Conservation (phyloP, 352 stramenopile species). For the Globisporangium spiculum region DNA sequence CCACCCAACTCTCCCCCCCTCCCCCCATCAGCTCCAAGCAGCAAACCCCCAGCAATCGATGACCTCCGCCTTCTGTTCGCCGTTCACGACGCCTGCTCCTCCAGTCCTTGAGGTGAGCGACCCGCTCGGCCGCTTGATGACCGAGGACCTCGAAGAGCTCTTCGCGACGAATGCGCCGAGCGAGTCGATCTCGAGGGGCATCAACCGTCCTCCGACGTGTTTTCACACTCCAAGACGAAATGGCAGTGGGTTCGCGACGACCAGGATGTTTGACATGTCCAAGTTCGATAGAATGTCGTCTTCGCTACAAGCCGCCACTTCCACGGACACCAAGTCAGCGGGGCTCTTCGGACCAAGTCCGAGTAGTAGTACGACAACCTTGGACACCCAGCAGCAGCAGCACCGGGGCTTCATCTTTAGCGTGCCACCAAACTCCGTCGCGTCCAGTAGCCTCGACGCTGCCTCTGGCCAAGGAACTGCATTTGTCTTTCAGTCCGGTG, state of each 20-base stretch:
- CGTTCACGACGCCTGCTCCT: background rate
- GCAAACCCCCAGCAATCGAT: background rate
- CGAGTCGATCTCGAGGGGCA: background rate
- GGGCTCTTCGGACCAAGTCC: constrained; percentile 1
- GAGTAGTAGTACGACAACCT: no score
- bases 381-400: background rate
- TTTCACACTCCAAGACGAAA: background rate
- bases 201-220: background rate
- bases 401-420: background rate
- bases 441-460: background rate
- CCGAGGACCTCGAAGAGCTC: background rate
- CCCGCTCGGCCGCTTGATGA: background rate
- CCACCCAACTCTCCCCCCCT: no score
- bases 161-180: constrained; percentile 5
- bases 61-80: background rate
- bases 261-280: constrained; percentile 7
- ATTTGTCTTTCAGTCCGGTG: background rate
- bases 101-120: background rate
- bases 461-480: no score
- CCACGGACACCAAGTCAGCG: background rate
- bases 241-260: background rate
- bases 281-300: background rate
- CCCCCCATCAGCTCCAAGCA: no score
- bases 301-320: background rate
- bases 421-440: background rate